These are phyloP conservation scores for Funneliformis mosseae DNA, from an alignment of 192 early-diverging fungal genomes.

Conservation along the genomic window DNA sequence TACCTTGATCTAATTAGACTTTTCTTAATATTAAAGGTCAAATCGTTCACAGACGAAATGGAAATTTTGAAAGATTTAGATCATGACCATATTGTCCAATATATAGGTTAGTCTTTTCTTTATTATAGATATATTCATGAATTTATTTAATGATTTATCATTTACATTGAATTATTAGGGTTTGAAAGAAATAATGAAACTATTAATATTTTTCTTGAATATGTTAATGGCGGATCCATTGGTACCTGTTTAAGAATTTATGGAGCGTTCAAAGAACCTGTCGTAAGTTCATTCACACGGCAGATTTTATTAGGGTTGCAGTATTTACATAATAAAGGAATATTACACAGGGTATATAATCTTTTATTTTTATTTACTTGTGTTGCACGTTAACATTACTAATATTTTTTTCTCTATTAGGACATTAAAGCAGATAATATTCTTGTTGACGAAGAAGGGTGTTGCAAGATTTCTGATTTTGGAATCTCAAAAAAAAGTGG, in stretches of 20 bases:
- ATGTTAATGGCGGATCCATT: constrained; percentile 93
- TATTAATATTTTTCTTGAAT: constrained; percentile 96
- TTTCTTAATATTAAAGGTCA: constrained; percentile 18
- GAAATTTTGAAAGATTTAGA: constrained; percentile 74
- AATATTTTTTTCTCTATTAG: constrained; percentile 34
- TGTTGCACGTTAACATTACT: background rate
- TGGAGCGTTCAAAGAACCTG: constrained; percentile 72
- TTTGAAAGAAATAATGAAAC: constrained; percentile 62
- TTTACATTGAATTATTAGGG: constrained; percentile 22
- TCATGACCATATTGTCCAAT: constrained; percentile 93
- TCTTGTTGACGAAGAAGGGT: constrained; percentile 75
- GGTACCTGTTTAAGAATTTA: constrained; percentile 72
- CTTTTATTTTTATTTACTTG: constrained; percentile 13
- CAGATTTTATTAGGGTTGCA: constrained; percentile 85
- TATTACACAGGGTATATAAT: constrained; percentile 68
- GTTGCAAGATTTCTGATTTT: constrained; percentile 97
- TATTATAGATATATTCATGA: background rate
- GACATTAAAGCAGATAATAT: constrained; percentile 87
- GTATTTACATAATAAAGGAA: constrained; percentile 79
- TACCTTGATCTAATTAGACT: background rate
- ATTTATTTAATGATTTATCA: background rate
- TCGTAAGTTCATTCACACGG: constrained; percentile 71
- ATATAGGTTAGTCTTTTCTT: constrained; percentile 66
- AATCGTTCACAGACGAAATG: constrained; percentile 74
- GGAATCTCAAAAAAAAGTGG: constrained; percentile 87